These are phyloP conservation scores for Tillandsia fasciculata DNA, from an alignment of 176 grass and related monocot species.

Conservation along the genomic window DNA sequence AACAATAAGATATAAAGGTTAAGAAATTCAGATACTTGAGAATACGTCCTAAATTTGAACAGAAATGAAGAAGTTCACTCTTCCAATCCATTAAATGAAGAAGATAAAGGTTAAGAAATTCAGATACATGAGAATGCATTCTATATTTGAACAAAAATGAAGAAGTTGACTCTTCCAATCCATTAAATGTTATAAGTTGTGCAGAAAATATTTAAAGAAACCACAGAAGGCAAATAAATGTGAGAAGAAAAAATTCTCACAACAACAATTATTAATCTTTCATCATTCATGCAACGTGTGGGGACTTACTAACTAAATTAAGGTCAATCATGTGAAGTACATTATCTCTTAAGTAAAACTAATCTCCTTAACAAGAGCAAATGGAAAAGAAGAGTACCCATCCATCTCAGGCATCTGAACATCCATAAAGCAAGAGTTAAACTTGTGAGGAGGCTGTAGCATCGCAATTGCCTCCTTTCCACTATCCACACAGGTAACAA, in stretches of 20 bases:
- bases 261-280: no score
- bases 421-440: slow-evolving; percentile 92
- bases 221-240: no score
- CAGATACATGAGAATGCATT: no score
- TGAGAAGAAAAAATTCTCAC: no score
- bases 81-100: no score
- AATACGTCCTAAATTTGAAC: not conserved
- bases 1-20: not conserved
- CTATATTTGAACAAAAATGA: no score
- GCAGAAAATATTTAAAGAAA: no score
- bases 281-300: no score
- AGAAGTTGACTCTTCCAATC: no score
- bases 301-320: slow-evolving; percentile 11
- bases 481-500: slow-evolving; percentile 52
- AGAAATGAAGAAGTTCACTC: no score
- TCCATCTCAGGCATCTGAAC: slow-evolving; percentile 91
- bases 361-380: not conserved
- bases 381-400: slow-evolving; percentile 32
- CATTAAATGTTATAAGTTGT: no score
- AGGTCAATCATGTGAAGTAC: not conserved
- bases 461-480: slow-evolving; percentile 61
- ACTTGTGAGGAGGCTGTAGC: slow-evolving; percentile 48
- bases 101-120: no score
- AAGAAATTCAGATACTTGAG: not conserved
- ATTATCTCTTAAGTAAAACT: not conserved